These are phyloP conservation scores for Clonostachys rosea DNA, from an alignment of 2,329 filamentous ascomycete species.

Conservation along the genomic window DNA sequence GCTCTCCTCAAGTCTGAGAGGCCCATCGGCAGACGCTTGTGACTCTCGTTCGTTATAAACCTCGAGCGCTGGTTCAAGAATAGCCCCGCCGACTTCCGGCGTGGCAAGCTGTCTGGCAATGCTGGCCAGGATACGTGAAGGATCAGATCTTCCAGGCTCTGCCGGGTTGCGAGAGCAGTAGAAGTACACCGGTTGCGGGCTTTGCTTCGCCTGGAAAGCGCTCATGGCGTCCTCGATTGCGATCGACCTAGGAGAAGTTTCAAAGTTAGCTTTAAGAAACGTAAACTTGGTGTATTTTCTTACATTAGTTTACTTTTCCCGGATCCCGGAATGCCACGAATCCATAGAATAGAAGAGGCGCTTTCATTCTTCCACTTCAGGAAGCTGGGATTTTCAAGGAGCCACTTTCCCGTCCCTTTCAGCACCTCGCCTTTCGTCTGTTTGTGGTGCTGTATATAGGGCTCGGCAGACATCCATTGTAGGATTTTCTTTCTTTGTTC, in stretches of 20 bases:
- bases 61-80: neutral
- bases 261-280: too few species aligned
- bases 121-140: conserved; percentile 1
- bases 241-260: too few species aligned
- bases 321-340: conserved; percentile 22
- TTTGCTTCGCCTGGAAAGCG: neutral
- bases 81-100: neutral
- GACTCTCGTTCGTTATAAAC: neutral
- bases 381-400: conserved; percentile 13
- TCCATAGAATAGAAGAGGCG: conserved; percentile 22
- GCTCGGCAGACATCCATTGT: neutral
- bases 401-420: conserved; percentile 11
- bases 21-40: neutral
- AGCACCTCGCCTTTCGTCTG: conserved; percentile 7
- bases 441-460: conserved; percentile 2
- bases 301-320: conserved; percentile 19
- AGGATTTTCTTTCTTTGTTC: neutral
- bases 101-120: conserved; percentile 3
- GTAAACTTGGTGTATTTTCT: neutral
- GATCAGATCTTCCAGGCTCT: conserved; percentile 3
- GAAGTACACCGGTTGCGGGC: conserved; percentile 4
- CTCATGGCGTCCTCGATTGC: too few species aligned
- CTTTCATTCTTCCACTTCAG: conserved; percentile 15
- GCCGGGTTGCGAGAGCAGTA: conserved; percentile 5
- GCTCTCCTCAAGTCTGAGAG: neutral